Conservation (phyloP, 2,329 filamentous ascomycete species). For the Rhynchosporium agropyri region DNA sequence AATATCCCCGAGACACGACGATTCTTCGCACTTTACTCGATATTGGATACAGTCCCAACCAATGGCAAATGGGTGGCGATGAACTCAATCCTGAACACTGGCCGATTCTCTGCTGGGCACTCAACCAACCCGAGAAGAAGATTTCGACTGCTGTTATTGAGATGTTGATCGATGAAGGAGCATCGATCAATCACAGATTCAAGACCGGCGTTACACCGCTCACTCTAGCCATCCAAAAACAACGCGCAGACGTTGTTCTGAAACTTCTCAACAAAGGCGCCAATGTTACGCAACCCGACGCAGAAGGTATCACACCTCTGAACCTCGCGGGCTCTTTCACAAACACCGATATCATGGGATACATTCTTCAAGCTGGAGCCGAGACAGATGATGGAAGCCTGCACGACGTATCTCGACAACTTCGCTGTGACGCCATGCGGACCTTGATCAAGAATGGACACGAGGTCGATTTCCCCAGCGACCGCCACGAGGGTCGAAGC, state of each 20-base stretch:
- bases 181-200: conserved; percentile 26
- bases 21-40: conserved; percentile 57
- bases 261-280: conserved; percentile 59
- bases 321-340: conserved; percentile 48
- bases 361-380: conserved; percentile 25
- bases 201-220: conserved; percentile 28
- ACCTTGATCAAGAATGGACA: conserved; percentile 62
- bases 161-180: conserved; percentile 53
- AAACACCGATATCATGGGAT: conserved; percentile 26
- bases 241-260: conserved; percentile 27
- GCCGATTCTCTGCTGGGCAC: conserved; percentile 61
- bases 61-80: conserved; percentile 21
- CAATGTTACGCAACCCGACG: conserved; percentile 61
- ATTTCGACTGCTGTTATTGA: conserved; percentile 61
- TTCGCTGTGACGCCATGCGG: conserved; percentile 59
- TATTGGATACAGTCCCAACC: conserved; percentile 54
- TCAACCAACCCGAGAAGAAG: conserved; percentile 65
- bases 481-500: conserved; percentile 63
- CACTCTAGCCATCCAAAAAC: conserved; percentile 22
- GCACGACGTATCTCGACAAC: conserved; percentile 63
- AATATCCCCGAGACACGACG: conserved; percentile 57
- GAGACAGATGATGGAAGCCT: conserved; percentile 57
- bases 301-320: conserved; percentile 61
- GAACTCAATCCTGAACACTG: conserved; percentile 49
- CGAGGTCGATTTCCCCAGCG: conserved; percentile 66